Base-by-base conservation (phyloP, 345 rosid species). In the Populus deltoides region DNA sequence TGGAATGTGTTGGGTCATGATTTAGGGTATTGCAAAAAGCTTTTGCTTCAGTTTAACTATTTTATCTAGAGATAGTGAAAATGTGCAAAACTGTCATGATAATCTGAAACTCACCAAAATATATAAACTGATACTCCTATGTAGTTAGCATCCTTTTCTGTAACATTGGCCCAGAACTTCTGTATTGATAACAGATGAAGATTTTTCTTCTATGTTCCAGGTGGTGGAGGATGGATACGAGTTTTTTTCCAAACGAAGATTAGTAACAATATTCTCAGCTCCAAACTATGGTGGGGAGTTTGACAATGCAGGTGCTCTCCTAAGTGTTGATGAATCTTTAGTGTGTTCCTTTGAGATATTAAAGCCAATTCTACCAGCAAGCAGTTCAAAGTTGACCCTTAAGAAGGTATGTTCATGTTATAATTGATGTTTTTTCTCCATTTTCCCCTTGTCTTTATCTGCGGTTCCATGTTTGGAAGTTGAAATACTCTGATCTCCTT, bases 231-330 rank as follows among this genome's bases (percentile, higher is more conserved):
- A 97, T 49, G 98, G 99, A 18, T 94, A 97, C 1, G 98, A 97
- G 86, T 97, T 97, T 75, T 97, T 97, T 20, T 98, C 98, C 0
- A 90, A 88, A 77, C 82, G 98, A 82, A 88, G 88, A 79, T 83
- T 97, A 80, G 99, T 97, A 47, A 97, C 98, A 0, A 92, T 97
- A 72, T 97, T 97, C 85, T 97, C 99, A 22, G 99, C 99, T 68
- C 96, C 99, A 66, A 97, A 97, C 90, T 97, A 97, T 75, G 99
- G 98, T 15, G 99, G 99, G 66, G 99, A 97, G 85, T 97, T 97
- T 79, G 98, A 97, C 85, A 94, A 97, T 82, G 99, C 94, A 1
- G 99, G 98, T 74, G 98, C 97, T 17, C 66, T 92, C 36, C 72
- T 94, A 84, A 92, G 95, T 35, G 97, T 97, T 9, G 95, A 94